Evolutionary conservation across 2,329 filamentous ascomycete species (phyloP).

Genomic region (Diaporthe citri): DNA sequence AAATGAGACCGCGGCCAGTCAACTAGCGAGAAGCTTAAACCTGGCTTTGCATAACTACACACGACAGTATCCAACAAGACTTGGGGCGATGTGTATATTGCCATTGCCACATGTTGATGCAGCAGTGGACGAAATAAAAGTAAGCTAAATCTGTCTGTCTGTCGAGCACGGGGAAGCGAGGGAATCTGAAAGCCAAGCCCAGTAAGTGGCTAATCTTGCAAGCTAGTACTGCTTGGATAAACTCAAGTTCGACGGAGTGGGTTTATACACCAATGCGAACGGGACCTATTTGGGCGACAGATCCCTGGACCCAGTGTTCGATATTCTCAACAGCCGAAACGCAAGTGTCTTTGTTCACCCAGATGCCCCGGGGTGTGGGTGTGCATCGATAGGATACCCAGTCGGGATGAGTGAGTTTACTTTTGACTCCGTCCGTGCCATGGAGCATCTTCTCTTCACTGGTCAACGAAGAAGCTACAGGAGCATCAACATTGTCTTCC

Average conservation of each 20-base stretch:
- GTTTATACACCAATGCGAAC: not conserved
- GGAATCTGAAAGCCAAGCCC: not conserved
- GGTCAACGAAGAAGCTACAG: not conserved
- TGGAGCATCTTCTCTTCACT: not conserved
- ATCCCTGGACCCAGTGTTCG: not conserved
- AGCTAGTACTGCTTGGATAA: not conserved
- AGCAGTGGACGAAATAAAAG: not conserved
- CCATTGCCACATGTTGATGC: not conserved
- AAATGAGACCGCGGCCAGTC: not conserved
- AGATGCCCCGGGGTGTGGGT: not conserved
- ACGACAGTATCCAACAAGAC: not conserved
- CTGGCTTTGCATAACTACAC: conserved; percentile 5
- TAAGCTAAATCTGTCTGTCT: not conserved
- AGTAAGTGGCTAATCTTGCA: not conserved
- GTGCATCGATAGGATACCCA: not conserved
- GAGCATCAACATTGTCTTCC: not conserved
- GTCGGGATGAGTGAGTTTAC: not conserved
- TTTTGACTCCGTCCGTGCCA: conserved; percentile 1
- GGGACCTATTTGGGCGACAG: not conserved
- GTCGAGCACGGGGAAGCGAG: not conserved
- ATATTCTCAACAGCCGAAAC: not conserved
- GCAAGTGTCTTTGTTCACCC: not conserved
- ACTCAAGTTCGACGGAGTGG: not conserved
- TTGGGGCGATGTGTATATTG: conserved; percentile 3
- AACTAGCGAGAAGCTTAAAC: not conserved